These are phyloP conservation scores for Themeda triandra DNA, from an alignment of 176 grass and related monocot species.

Conservation along the genomic window DNA sequence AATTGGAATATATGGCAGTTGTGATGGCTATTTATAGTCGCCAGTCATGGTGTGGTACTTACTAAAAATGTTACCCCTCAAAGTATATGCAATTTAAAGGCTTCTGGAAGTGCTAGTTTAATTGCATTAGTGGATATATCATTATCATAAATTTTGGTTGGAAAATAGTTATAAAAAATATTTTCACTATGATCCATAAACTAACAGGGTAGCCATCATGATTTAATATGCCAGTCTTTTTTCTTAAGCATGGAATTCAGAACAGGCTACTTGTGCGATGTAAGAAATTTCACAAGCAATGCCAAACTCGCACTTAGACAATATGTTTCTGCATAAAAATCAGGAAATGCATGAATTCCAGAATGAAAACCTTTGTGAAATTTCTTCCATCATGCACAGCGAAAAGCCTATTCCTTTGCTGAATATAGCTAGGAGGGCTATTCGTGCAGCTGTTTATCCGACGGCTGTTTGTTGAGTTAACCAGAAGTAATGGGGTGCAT, in stretches of 20 bases:
- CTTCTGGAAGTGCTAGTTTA: not conserved
- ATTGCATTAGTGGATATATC: not conserved
- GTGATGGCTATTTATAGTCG: constrained; percentile 4
- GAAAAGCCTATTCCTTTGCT: constrained; percentile 61
- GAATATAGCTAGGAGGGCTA: constrained; percentile 78
- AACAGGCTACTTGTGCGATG: constrained; percentile 8
- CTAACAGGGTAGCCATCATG: not conserved
- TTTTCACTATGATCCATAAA: not conserved
- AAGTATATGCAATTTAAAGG: not conserved
- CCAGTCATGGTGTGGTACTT: not conserved
- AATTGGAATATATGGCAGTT: not conserved
- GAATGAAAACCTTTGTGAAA: constrained; percentile 72
- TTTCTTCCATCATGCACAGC: constrained; percentile 51
- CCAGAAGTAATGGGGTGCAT: constrained; percentile 51
- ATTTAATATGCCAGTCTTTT: constrained; percentile 6
- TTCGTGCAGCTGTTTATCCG: constrained; percentile 63
- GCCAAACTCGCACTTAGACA: not conserved
- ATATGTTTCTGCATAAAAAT: constrained; percentile 12
- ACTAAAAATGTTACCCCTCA: not conserved
- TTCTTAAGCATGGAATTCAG: not conserved
- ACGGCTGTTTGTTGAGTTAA: constrained; percentile 57
- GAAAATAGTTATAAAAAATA: not conserved
- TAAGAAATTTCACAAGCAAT: not conserved
- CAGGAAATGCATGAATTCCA: constrained; percentile 9
- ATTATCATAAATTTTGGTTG: not conserved